Evolutionary conservation across 1,284 basidiomycete genomes (phyloP).

Genomic region (Fomitiporia mediterranea): DNA sequence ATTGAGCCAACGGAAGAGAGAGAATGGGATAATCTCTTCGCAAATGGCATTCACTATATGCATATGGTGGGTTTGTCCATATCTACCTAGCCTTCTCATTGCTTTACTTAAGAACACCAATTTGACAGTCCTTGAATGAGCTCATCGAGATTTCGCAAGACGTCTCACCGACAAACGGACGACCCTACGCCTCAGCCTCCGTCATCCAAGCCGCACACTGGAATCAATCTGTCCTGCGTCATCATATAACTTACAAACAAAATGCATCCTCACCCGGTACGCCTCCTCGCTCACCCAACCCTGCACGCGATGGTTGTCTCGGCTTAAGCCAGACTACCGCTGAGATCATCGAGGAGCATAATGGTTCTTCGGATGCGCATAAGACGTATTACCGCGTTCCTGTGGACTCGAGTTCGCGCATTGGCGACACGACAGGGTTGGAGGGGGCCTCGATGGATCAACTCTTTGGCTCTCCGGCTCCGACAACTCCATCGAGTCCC

Average conservation of each 20-base stretch:
- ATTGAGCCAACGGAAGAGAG: constrained; percentile 52
- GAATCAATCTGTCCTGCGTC: constrained; percentile 60
- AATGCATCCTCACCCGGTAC: constrained; percentile 25
- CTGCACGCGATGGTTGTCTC: constrained; percentile 52
- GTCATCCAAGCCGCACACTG: constrained; percentile 77
- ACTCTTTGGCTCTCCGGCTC: constrained; percentile 34
- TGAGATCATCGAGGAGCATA: constrained; percentile 36
- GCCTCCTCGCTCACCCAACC: constrained; percentile 36
- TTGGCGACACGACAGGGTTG: constrained; percentile 67
- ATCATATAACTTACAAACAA: constrained; percentile 47
- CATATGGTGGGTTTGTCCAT: constrained; percentile 61
- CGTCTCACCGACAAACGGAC: constrained; percentile 62
- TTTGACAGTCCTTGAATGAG: constrained; percentile 65
- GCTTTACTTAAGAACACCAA: not conserved
- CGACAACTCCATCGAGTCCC: not conserved
- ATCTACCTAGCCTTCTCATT: not conserved
- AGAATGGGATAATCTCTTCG: constrained; percentile 71
- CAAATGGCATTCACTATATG: constrained; percentile 78
- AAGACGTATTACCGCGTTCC: constrained; percentile 60
- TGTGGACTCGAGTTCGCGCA: constrained; percentile 69
- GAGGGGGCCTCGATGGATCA: constrained; percentile 51
- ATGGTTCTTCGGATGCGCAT: constrained; percentile 14
- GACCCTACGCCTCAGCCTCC: constrained; percentile 63
- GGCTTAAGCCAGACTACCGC: constrained; percentile 48
- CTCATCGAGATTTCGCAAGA: constrained; percentile 70